These are phyloP conservation scores for Mallotus japonicus DNA, from an alignment of 441 rosid species.

Conservation along the genomic window DNA sequence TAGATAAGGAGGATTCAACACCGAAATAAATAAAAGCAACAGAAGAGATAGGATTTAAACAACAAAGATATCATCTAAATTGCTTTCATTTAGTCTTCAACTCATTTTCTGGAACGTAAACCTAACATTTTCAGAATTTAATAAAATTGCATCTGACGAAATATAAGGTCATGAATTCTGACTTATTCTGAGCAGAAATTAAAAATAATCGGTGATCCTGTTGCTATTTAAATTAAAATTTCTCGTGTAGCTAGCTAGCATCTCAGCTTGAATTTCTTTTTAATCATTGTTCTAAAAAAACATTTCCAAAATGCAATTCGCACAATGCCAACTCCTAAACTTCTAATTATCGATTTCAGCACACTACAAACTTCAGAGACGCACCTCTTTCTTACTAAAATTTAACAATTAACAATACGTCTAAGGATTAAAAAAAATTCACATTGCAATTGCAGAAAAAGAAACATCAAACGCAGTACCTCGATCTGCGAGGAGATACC, in stretches of 20 bases:
- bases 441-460: not conserved
- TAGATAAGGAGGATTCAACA: conserved; percentile 9
- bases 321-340: not conserved
- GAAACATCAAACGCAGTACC: conserved; percentile 37
- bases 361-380: not conserved
- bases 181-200: too few relatives aligned
- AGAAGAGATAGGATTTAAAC: not conserved
- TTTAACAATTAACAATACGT: not conserved
- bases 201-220: not conserved
- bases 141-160: too few relatives aligned
- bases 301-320: not conserved
- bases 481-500: conserved; percentile 76
- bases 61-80: not conserved
- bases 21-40: not conserved
- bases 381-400: not conserved
- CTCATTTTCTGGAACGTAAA: not conserved
- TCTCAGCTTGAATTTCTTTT: too few relatives aligned
- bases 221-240: too few relatives aligned
- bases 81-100: not conserved
- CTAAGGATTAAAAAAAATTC: not conserved
- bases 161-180: too few relatives aligned
- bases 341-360: not conserved
- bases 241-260: too few relatives aligned
- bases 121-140: not conserved
- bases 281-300: too few relatives aligned